Evolutionary conservation across 768 basidiomycete species (phyloP).

Genomic region (Boletus eberwhitei): DNA sequence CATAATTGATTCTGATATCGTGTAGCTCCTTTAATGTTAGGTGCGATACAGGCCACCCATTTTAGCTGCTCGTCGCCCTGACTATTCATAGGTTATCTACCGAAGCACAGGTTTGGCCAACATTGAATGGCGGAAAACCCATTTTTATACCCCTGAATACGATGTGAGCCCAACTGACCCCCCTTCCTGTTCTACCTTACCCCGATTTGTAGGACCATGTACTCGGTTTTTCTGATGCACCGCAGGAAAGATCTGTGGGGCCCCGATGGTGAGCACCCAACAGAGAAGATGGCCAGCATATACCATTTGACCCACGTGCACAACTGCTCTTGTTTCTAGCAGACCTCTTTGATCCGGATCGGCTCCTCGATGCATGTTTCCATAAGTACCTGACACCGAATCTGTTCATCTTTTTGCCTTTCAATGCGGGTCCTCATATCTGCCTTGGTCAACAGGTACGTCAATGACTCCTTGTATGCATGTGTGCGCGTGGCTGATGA

Average conservation of each 20-base stretch:
- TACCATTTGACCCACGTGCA: not conserved
- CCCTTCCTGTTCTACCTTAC: not conserved
- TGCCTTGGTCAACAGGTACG: conserved; percentile 51
- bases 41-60: not conserved
- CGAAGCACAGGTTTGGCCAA: conserved; percentile 20
- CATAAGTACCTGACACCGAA: conserved; percentile 52
- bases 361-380: conserved; percentile 58
- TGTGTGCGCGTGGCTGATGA: no score
- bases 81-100: conserved; percentile 13
- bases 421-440: conserved; percentile 65
- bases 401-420: conserved; percentile 67
- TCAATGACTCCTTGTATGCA: no score
- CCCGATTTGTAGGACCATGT: conserved; percentile 6
- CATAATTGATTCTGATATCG: conserved; percentile 1
- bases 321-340: conserved; percentile 6
- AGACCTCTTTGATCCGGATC: conserved; percentile 56
- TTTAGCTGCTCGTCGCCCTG: not conserved
- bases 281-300: not conserved
- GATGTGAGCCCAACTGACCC: conserved; percentile 13
- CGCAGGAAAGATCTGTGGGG: conserved; percentile 39
- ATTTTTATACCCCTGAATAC: conserved; percentile 48
- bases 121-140: conserved; percentile 37
- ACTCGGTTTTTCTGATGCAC: conserved; percentile 34
- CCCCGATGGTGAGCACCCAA: conserved; percentile 29
- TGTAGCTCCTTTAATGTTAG: conserved; percentile 23